Percentiles rank a stretch among this genome's conserved stretches.
Conservation (phyloP, 345 rosid species). For the Moricandia arvensis region DNA sequence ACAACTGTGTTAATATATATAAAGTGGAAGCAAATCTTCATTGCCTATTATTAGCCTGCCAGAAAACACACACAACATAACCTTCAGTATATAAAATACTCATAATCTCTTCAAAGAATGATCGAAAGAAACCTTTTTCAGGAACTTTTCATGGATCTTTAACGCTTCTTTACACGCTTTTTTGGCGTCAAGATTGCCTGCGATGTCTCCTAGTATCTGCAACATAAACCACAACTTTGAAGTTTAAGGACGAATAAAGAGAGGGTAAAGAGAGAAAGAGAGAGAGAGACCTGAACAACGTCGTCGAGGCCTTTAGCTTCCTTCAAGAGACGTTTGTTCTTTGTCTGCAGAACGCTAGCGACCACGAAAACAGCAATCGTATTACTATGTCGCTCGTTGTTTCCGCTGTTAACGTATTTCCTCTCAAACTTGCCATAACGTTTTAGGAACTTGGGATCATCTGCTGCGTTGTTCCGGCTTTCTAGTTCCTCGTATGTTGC, state of each 20-base stretch:
- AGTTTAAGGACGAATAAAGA: neutral
- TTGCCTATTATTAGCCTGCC: slow-evolving; percentile 29
- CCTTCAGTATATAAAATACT: neutral
- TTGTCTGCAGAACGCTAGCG: slow-evolving; percentile 84
- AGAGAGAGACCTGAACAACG: slow-evolving; percentile 63
- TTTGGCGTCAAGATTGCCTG: slow-evolving; percentile 75
- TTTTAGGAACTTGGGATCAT: slow-evolving; percentile 55
- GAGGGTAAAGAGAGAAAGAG: slow-evolving; percentile 7
- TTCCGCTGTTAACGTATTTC: slow-evolving; percentile 54
- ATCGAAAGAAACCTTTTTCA: slow-evolving; percentile 53
- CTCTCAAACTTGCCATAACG: slow-evolving; percentile 85
- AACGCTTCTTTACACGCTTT: slow-evolving; percentile 77
- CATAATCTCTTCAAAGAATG: neutral
- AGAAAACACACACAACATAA: slow-evolving; percentile 4
- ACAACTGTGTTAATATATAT: neutral
- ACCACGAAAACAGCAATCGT: slow-evolving; percentile 80
- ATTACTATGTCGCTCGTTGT: slow-evolving; percentile 43
- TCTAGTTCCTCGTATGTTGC: slow-evolving; percentile 55
- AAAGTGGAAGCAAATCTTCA: slow-evolving; percentile 18
- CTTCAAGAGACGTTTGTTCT: slow-evolving; percentile 74
- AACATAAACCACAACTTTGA: neutral
- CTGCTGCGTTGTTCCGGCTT: slow-evolving; percentile 26
- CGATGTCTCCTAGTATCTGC: slow-evolving; percentile 78
- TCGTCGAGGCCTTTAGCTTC: slow-evolving; percentile 93
- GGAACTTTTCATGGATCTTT: slow-evolving; percentile 78